Evolutionary conservation across 2,329 filamentous ascomycete species (phyloP).

Genomic region (Verticillium klebahnii): DNA sequence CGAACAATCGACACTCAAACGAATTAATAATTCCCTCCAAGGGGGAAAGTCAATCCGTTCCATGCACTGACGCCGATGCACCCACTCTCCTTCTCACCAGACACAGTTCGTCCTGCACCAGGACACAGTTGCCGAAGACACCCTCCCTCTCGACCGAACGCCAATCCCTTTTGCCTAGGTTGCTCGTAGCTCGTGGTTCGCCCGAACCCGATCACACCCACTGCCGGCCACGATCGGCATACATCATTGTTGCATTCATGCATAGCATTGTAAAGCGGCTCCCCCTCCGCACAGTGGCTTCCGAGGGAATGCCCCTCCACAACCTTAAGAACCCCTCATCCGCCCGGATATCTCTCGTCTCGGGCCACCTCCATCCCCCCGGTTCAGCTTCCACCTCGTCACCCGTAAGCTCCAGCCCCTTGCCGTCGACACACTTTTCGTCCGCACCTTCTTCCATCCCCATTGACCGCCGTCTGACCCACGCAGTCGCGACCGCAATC

Average conservation of each 20-base stretch:
- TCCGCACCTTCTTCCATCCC: not conserved
- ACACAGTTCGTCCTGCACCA: not conserved
- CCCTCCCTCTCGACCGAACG: not conserved
- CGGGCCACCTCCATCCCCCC: conserved; percentile 8
- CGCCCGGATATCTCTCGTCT: conserved; percentile 15
- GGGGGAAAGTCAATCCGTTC: not conserved
- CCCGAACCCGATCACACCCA: not conserved
- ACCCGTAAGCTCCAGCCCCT: conserved; percentile 5
- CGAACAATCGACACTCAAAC: not conserved
- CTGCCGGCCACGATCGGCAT: conserved; percentile 1
- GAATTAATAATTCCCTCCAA: not conserved
- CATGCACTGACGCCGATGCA: not conserved
- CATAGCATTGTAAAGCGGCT: conserved; percentile 12
- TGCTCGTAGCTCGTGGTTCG: not conserved
- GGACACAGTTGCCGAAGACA: not conserved
- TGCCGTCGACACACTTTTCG: not conserved
- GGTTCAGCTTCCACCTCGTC: not conserved
- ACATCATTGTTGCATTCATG: conserved; percentile 5
- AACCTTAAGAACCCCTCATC: conserved; percentile 15
- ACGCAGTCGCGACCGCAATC: conserved; percentile 6
- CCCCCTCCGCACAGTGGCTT: conserved; percentile 13
- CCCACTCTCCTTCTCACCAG: not conserved
- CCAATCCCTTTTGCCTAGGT: not conserved
- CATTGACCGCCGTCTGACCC: not conserved
- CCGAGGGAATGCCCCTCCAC: conserved; percentile 14